phyloP scores from a whole-genome alignment of 768 basidiomycete genomes.

The Trametes cubensis region DNA sequence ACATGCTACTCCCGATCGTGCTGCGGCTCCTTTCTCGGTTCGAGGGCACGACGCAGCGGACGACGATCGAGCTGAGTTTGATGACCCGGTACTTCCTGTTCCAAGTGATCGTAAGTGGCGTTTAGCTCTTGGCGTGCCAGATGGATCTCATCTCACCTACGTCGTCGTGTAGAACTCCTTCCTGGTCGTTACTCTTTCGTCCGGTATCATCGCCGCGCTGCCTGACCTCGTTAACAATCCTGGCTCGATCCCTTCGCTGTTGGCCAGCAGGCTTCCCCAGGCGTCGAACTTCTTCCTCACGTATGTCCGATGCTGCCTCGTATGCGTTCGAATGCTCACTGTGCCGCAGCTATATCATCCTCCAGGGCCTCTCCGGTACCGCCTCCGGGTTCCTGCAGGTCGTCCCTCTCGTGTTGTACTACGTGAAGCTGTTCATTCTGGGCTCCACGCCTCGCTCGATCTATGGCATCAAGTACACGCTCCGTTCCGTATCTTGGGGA shows the following conservation, averaged over 20 bases:
- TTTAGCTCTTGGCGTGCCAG: background rate
- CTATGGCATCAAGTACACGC: conserved; percentile 79
- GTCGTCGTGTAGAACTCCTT: conserved; percentile 75
- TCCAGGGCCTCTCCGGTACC: conserved; percentile 80
- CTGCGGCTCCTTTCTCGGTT: conserved; percentile 79
- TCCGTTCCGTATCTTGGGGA: conserved; percentile 74
- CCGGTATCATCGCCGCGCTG: conserved; percentile 80
- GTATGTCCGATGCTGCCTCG: conserved; percentile 39
- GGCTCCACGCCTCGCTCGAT: conserved; percentile 89
- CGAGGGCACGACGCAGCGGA: conserved; percentile 87
- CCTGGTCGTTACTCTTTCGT: conserved; percentile 82
- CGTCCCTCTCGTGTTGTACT: conserved; percentile 78
- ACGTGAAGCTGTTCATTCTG: conserved; percentile 84
- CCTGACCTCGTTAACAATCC: conserved; percentile 67
- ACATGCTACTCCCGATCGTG: conserved; percentile 87
- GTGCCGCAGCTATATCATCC: conserved; percentile 61
- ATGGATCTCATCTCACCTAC: background rate
- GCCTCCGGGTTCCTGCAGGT: conserved; percentile 82
- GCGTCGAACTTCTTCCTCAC: conserved; percentile 93
- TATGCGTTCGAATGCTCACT: background rate
- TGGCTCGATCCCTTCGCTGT: conserved; percentile 61
- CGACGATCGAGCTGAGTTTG: conserved; percentile 82
- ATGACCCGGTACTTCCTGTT: conserved; percentile 94
- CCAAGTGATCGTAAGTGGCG: conserved; percentile 74
- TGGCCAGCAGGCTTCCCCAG: conserved; percentile 79